phyloP scores from a whole-genome alignment of 164 flowering plant genomes.

The Tetracentron sinense region DNA sequence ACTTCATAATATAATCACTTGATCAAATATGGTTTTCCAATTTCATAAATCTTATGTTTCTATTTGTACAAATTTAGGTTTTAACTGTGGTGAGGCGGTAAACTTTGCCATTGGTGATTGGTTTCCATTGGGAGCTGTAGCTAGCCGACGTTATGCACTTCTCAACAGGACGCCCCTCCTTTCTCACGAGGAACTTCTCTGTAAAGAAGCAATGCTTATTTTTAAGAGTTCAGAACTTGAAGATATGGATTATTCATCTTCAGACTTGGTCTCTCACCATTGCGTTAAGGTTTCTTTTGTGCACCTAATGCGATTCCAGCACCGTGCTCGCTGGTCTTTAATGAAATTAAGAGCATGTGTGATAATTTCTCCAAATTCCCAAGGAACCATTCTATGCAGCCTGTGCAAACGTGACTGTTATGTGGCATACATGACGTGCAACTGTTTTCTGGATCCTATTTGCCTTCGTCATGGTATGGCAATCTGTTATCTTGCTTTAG shows the following conservation, averaged over 20 bases:
- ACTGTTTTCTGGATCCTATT: conserved; percentile 60
- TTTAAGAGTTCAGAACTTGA: conserved; percentile 28
- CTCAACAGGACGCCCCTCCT: conserved; percentile 84
- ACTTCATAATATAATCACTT: too few species aligned
- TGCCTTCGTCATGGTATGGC: conserved; percentile 91
- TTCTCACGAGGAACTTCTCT: conserved; percentile 92
- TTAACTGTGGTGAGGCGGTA: conserved; percentile 98
- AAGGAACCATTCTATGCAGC: conserved; percentile 80
- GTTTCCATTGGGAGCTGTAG: conserved; percentile 85
- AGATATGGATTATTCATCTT: conserved; percentile 30
- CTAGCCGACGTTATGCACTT: conserved; percentile 83
- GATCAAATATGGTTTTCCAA: not conserved
- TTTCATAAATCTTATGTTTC: not conserved
- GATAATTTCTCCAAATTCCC: conserved; percentile 33
- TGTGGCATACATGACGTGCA: conserved; percentile 71
- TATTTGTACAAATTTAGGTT: conserved; percentile 50
- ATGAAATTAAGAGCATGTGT: conserved; percentile 46
- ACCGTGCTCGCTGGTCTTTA: conserved; percentile 77
- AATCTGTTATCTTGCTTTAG: not conserved
- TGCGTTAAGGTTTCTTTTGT: conserved; percentile 67
- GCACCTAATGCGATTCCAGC: conserved; percentile 76
- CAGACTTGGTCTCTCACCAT: conserved; percentile 42
- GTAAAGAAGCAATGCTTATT: conserved; percentile 90
- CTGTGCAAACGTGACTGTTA: conserved; percentile 96
- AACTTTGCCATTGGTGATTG: conserved; percentile 97